Conservation (phyloP, 306 rosid genomes). For the Citrullus amarus region DNA sequence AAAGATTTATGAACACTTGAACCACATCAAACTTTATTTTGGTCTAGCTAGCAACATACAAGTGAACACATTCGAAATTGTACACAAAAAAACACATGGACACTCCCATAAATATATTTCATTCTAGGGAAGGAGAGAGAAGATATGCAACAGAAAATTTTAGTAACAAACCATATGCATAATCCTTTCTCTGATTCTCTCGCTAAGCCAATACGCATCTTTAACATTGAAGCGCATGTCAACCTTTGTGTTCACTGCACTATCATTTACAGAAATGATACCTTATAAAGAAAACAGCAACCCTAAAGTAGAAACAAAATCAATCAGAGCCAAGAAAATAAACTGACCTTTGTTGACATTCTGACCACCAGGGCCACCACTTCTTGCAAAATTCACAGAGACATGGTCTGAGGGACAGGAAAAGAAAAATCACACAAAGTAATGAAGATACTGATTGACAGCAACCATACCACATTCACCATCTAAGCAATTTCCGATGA, state of each 20-base stretch:
- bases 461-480: neutral
- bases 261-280: neutral
- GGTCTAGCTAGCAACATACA: neutral
- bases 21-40: neutral
- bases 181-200: conserved; percentile 73
- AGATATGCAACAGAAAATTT: neutral
- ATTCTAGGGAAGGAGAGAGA: neutral
- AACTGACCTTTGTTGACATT: conserved; percentile 75
- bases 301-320: neutral
- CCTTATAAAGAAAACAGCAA: neutral
- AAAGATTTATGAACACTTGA: neutral
- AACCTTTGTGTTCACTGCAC: conserved; percentile 88
- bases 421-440: neutral
- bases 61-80: too few species aligned
- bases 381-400: conserved; percentile 69
- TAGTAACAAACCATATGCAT: conserved; percentile 48
- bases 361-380: conserved; percentile 99
- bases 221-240: conserved; percentile 92
- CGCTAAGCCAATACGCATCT: conserved; percentile 69
- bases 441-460: neutral
- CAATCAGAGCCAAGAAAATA: neutral
- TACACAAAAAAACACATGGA: too few species aligned
- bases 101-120: too few species aligned
- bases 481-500: neutral
- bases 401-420: conserved; percentile 48